These are phyloP conservation scores for Striga asiatica DNA, from an alignment of 257 asterid genomes.

Conservation along the genomic window DNA sequence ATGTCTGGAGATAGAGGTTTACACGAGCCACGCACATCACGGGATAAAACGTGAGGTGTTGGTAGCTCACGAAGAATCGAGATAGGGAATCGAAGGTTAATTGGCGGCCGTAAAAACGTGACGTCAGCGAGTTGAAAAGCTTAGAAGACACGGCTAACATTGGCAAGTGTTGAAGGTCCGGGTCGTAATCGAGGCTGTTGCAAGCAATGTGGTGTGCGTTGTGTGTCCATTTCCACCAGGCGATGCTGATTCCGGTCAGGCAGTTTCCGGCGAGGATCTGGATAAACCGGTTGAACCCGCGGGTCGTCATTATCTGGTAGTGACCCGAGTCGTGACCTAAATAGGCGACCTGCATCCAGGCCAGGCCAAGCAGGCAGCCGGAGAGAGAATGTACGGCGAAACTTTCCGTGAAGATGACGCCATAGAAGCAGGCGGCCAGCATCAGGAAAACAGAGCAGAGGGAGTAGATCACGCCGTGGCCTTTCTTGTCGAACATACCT, in stretches of 20 bases:
- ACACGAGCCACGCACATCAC: conserved; percentile 57
- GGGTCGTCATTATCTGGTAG: conserved; percentile 50
- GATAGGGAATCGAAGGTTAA: conserved; percentile 51
- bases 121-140: conserved; percentile 40
- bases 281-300: conserved; percentile 35
- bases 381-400: conserved; percentile 24
- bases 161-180: conserved; percentile 88
- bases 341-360: conserved; percentile 56
- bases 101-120: conserved; percentile 50
- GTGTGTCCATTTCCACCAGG: conserved; percentile 99
- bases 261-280: conserved; percentile 77
- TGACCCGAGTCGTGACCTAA: conserved; percentile 95
- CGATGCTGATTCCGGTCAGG: conserved; percentile 85
- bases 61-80: conserved; percentile 56
- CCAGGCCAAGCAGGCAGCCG: conserved; percentile 27
- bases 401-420: conserved; percentile 20
- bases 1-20: conserved; percentile 67
- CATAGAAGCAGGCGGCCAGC: conserved; percentile 23
- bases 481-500: conserved; percentile 41
- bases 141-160: conserved; percentile 55
- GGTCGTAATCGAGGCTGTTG: conserved; percentile 84
- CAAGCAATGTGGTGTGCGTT: conserved; percentile 78
- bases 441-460: conserved; percentile 11
- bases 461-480: conserved; percentile 31
- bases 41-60: conserved; percentile 64